These are phyloP conservation scores for Gigaspora rosea DNA, from an alignment of 192 early-diverging fungal species.

Conservation along the genomic window DNA sequence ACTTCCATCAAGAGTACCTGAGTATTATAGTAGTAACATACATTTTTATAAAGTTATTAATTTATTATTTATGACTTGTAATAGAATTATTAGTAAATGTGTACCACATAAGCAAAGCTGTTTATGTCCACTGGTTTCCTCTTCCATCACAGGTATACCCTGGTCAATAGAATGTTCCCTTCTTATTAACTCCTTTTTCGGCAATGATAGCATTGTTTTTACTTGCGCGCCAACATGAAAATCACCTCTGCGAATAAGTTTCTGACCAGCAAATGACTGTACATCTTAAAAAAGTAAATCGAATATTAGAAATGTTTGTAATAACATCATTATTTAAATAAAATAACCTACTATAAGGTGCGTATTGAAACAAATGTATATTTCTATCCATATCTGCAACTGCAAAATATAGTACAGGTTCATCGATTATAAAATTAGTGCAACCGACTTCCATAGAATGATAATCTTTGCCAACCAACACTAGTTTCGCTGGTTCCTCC, in stretches of 20 bases:
- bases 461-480: slow-evolving; percentile 87
- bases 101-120: slow-evolving; percentile 53
- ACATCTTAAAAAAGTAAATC: slow-evolving; percentile 57
- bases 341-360: slow-evolving; percentile 74
- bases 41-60: background rate
- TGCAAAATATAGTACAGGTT: slow-evolving; percentile 69
- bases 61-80: background rate
- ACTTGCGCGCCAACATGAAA: slow-evolving; percentile 82
- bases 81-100: background rate
- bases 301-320: background rate
- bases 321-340: background rate
- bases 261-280: slow-evolving; percentile 85
- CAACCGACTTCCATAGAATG: slow-evolving; percentile 72
- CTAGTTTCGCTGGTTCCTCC: slow-evolving; percentile 90
- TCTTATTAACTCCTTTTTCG: slow-evolving; percentile 34
- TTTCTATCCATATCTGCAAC: slow-evolving; percentile 84
- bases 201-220: slow-evolving; percentile 65
- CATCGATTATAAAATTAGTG: slow-evolving; percentile 78
- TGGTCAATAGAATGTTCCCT: slow-evolving; percentile 19
- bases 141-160: slow-evolving; percentile 30
- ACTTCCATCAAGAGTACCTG: slow-evolving; percentile 70
- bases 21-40: background rate
- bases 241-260: slow-evolving; percentile 88
- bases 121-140: slow-evolving; percentile 34
- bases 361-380: slow-evolving; percentile 81